Evolutionary conservation across 2,329 filamentous ascomycete species (phyloP).

Genomic region (Berkeleyomyces basicola): DNA sequence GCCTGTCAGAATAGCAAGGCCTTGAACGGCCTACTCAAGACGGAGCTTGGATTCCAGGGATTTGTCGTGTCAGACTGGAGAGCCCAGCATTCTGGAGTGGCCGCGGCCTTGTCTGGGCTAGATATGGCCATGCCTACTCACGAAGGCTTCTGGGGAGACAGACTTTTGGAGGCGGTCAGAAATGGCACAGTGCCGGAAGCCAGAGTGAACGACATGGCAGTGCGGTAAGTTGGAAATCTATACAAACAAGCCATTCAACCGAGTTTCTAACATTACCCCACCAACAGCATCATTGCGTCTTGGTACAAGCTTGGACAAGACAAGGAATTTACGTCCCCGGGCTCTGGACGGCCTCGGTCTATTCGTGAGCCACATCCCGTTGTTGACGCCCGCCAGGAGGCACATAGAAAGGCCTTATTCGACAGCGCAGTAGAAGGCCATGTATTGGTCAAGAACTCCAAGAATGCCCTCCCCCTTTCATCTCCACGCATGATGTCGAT

Average conservation of each 20-base stretch:
- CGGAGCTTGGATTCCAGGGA: constrained; percentile 43
- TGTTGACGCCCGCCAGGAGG: constrained; percentile 30
- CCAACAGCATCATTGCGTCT: constrained; percentile 31
- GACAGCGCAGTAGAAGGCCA: constrained; percentile 46
- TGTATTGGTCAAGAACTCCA: constrained; percentile 46
- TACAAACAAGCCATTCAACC: background rate
- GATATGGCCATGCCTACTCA: constrained; percentile 53
- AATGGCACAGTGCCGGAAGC: constrained; percentile 41
- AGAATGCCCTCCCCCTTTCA: constrained; percentile 36
- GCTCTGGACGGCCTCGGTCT: constrained; percentile 34
- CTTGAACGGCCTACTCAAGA: constrained; percentile 50
- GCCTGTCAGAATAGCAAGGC: constrained; percentile 52
- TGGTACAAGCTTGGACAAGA: constrained; percentile 42
- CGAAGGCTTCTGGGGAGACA: constrained; percentile 28
- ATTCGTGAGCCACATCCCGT: constrained; percentile 33
- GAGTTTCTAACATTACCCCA: background rate
- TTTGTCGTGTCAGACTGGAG: constrained; percentile 53
- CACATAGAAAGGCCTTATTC: constrained; percentile 25
- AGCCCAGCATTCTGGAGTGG: constrained; percentile 48
- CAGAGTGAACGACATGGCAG: constrained; percentile 46
- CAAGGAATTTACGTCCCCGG: constrained; percentile 28
- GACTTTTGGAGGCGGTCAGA: constrained; percentile 40
- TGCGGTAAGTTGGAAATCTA: constrained; percentile 18
- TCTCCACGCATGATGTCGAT: constrained; percentile 35
- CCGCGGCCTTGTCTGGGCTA: constrained; percentile 45